A percentile compares a stretch with the other conserved stretches of the same genome.
These are phyloP conservation scores for Eucalyptus virginea DNA, from an alignment of 345 rosid genomes.

Conservation along the genomic window DNA sequence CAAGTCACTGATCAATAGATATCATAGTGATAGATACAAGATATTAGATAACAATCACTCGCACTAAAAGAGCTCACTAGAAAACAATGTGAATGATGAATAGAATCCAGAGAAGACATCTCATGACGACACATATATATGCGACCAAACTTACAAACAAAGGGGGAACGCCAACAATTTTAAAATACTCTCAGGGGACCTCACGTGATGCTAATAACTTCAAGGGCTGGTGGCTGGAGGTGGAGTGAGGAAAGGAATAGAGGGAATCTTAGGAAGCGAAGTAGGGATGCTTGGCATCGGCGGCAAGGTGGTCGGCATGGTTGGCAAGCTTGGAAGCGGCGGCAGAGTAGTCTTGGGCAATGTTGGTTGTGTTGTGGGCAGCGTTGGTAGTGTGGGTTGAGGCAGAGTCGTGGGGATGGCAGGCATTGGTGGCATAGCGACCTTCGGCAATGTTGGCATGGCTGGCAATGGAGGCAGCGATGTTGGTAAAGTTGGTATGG, in stretches of 20 bases:
- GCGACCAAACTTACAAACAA: not conserved
- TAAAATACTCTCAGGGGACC: not conserved
- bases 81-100: not conserved
- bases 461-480: not conserved
- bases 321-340: not conserved
- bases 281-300: slow-evolving; percentile 13
- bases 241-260: slow-evolving; percentile 18
- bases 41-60: not conserved
- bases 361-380: not conserved
- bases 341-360: not conserved
- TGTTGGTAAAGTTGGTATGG: not conserved
- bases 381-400: not conserved
- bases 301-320: not conserved
- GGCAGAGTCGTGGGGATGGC: not conserved
- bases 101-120: not conserved
- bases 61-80: not conserved
- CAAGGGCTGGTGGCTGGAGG: slow-evolving; percentile 11
- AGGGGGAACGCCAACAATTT: not conserved
- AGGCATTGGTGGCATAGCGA: not conserved
- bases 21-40: not conserved
- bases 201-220: not conserved
- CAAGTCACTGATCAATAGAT: not conserved
- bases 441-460: not conserved
- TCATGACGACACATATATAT: not conserved
- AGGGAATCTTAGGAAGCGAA: slow-evolving; percentile 9